A percentile compares a stretch with the other conserved stretches of the same genome.
Evolutionary conservation across 768 basidiomycete genomes (phyloP).

Genomic region (Strobilomyces confusus): DNA sequence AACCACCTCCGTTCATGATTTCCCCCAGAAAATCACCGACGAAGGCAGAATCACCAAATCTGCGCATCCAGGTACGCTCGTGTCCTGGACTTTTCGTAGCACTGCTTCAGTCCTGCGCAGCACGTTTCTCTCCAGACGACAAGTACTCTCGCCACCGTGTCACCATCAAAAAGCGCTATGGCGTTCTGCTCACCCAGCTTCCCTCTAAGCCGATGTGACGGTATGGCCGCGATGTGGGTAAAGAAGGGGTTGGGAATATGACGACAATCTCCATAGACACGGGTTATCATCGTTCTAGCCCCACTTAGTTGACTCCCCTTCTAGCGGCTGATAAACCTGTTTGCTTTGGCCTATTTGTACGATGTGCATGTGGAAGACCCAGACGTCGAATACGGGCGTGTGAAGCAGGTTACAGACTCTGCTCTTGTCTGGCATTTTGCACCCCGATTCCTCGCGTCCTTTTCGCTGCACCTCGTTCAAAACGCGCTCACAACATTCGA

Average conservation of each 20-base stretch:
- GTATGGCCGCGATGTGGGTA: no score
- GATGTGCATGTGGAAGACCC: no score
- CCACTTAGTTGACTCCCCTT: constrained; percentile 57
- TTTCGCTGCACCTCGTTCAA: no score
- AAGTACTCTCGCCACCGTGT: constrained; percentile 98
- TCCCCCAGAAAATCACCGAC: constrained; percentile 74
- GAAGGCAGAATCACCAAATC: constrained; percentile 86
- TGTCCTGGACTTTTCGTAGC: background rate
- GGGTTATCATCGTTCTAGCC: no score
- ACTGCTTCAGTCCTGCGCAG: constrained; percentile 37
- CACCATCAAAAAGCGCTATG: constrained; percentile 91
- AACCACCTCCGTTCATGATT: constrained; percentile 1
- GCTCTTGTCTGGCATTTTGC: no score
- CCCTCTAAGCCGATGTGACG: constrained; percentile 82
- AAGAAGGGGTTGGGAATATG: background rate
- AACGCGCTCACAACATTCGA: no score
- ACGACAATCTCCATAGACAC: background rate
- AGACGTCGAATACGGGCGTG: no score
- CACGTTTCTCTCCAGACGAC: constrained; percentile 98
- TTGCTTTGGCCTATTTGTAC: no score
- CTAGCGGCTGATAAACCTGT: no score
- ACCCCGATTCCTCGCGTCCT: no score
- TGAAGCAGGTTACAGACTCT: no score
- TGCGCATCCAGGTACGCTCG: constrained; percentile 84
- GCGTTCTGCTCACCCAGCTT: constrained; percentile 84